Percentiles rank a stretch among this genome's conserved stretches.
phyloP scores from a whole-genome alignment of 495 filamentous ascomycete species.

The Annulohypoxylon moriforme region DNA sequence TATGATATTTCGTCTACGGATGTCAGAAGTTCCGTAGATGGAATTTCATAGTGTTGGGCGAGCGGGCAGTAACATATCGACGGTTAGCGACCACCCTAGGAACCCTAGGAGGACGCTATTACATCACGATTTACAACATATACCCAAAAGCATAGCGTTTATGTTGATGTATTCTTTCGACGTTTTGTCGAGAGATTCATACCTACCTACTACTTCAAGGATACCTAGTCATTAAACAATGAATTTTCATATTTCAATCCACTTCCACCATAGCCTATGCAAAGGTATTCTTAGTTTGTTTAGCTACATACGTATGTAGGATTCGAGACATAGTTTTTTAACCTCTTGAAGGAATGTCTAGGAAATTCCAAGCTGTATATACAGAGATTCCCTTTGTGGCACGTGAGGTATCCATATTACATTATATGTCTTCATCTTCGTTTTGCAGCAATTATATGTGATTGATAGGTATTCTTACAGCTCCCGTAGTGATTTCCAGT shows the following conservation, averaged over 20 bases:
- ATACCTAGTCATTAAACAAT: constrained; percentile 32
- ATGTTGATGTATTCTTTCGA: constrained; percentile 17
- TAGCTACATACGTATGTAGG: constrained; percentile 8
- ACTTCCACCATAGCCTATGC: constrained; percentile 1
- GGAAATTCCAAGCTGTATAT: neutral
- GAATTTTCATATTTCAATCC: constrained; percentile 20
- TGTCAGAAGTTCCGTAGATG: constrained; percentile 6
- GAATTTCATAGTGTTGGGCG: constrained; percentile 11
- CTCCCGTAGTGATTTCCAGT: neutral
- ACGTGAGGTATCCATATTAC: neutral
- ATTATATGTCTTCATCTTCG: neutral
- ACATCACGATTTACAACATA: constrained; percentile 41
- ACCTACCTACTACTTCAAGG: constrained; percentile 20
- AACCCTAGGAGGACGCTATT: constrained; percentile 22
- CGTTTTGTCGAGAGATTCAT: constrained; percentile 9
- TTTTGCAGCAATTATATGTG: neutral
- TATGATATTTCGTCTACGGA: constrained; percentile 29
- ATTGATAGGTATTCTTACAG: neutral
- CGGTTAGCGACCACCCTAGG: constrained; percentile 16
- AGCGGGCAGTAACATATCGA: constrained; percentile 2
- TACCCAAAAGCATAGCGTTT: constrained; percentile 42
- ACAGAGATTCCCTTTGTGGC: neutral
- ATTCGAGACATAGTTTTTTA: constrained; percentile 9
- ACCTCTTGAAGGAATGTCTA: neutral
- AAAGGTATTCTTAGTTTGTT: constrained; percentile 1